Base-by-base conservation (phyloP, 129 eudicot genomes). In the Calendula officinalis region DNA sequence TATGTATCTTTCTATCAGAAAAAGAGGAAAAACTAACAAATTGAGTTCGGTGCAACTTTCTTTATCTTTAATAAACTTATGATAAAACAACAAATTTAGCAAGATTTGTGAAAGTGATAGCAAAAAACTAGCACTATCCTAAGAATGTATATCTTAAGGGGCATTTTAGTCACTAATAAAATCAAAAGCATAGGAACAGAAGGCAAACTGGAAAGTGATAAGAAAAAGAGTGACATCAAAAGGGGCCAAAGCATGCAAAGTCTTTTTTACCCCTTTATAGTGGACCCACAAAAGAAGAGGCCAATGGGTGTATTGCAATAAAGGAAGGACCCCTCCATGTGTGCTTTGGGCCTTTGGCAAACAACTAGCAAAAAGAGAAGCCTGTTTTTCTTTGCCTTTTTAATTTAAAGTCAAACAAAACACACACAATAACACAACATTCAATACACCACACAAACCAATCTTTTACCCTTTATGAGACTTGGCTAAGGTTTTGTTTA, bases 281-380 rank as follows among this genome's bases (percentile, higher is more conserved):
- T 30, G 52, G 69, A 63, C 74, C 79, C 79, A 79, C 74, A 56
- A 50, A 56, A 59, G 63, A 72, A 38, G 43, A 37, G 68, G 16
- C 69, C 83, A 66, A 59, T 53, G 56, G 72, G 42, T 39, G 22
- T 68, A 15, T 42, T 53, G 80, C 72, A 55, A 37, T 52, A 68
- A 39, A 73, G 47, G 46, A 16, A 62, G 77, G 87, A 39, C 85
- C 95, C 32, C 77, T 74, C 97, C 88, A 86, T 74, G 86, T 79
- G 81, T 78, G 62, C 54, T 47, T 81, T 81, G 80, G 81, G 75
- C 58, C 54, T 47, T 81, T 81, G 80, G 76, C 73, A 80, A 69
- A 70, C 83, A 80, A 85, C 89, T 75, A 78, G 79, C 86, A 70
- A 70, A 48, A 75, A 64, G 45, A 75, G 61, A 53, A 43, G 43